phyloP scores from a whole-genome alignment of 2,329 filamentous ascomycete genomes.

The Arthroderma sp. region DNA sequence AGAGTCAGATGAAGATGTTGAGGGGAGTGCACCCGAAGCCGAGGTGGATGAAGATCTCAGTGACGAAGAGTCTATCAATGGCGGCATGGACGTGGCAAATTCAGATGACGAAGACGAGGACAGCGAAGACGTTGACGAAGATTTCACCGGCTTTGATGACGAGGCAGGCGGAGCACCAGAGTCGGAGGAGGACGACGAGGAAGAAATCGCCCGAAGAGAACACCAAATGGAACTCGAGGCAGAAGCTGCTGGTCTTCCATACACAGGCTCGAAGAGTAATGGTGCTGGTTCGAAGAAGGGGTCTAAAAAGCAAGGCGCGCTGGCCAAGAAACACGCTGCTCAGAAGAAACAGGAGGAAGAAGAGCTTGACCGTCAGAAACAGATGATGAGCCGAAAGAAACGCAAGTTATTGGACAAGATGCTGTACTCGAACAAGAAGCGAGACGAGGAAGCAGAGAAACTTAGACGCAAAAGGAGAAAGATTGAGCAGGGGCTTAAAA shows the following conservation, averaged over 20 bases:
- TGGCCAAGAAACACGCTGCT: slow-evolving; percentile 55
- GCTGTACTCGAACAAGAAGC: slow-evolving; percentile 87
- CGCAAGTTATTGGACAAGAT: slow-evolving; percentile 96
- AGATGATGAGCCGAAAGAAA: slow-evolving; percentile 98
- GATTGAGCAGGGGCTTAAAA: slow-evolving; percentile 50
- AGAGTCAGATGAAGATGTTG: slow-evolving; percentile 25
- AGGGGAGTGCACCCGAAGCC: slow-evolving; percentile 23
- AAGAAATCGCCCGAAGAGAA: slow-evolving; percentile 48
- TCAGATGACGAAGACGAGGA: slow-evolving; percentile 35
- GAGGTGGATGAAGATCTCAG: slow-evolving; percentile 38
- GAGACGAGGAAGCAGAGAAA: slow-evolving; percentile 78
- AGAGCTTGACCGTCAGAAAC: slow-evolving; percentile 83
- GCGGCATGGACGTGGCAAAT: slow-evolving; percentile 38
- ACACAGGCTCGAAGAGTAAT: slow-evolving; percentile 32
- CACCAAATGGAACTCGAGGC: slow-evolving; percentile 88
- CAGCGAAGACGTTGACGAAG: slow-evolving; percentile 32
- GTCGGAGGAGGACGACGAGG: slow-evolving; percentile 44
- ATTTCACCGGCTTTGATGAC: slow-evolving; percentile 40
- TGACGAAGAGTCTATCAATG: slow-evolving; percentile 30
- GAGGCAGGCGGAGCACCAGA: slow-evolving; percentile 31
- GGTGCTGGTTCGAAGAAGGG: slow-evolving; percentile 41
- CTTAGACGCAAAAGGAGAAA: slow-evolving; percentile 80
- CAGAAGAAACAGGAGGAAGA: slow-evolving; percentile 59
- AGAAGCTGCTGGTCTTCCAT: slow-evolving; percentile 60
- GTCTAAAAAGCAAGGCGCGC: slow-evolving; percentile 56